Base-by-base conservation (phyloP, 2,329 filamentous ascomycete species). In the Geosmithia putterillii region DNA sequence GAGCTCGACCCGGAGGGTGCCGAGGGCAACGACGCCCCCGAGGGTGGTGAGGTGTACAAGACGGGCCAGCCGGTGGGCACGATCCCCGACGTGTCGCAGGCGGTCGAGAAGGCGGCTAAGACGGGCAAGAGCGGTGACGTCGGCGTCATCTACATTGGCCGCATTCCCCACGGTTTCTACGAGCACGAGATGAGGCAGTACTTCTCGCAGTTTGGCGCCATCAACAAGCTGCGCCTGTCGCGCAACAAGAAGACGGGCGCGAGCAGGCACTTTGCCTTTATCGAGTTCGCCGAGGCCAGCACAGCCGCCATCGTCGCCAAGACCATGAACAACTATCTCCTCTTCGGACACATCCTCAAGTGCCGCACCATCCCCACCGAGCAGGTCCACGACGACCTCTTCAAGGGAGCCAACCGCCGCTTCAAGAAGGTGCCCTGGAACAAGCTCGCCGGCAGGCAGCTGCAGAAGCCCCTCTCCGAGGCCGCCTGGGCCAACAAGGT, bases 301-400 rank as follows among this genome's bases (percentile, higher is more conserved):
- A 76, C 74, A n/a, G 90, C 92, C 35, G 83, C 86, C 54, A 88
- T 96, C 52, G 90, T 94, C 23, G 83, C 86, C 41, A 86, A 88
- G 66, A 95, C 92, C 19, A 98, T 98, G 92, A 79, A 95, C 71
- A 94, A 89, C 66, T 98, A 98, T 64, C 78, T 96, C 35, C 74
- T 98, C 57, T 96, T 95, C 61, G 86, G 87, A 6, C 90, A 95
- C 60, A 84, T 96, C 48, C 71, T 98, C 52, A 90, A 94, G 64
- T 90, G 89, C 64, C 85, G 86, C 58, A 69, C 80, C 20, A 75
- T 95, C 4, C 78, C 86, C 4, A 68, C 78, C 45, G 86, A 85
- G 47, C 80, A 89, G 57, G 69, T 95, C 38, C 86, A 94, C 59
- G 73, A 80, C 20, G 74, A 86, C 48, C 69, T 95, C 43, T 96